Evolutionary conservation across 2,329 filamentous ascomycete species (phyloP), one percentile per base, ranked within the genome.

Genomic region (Hypomyces perniciosus): DNA sequence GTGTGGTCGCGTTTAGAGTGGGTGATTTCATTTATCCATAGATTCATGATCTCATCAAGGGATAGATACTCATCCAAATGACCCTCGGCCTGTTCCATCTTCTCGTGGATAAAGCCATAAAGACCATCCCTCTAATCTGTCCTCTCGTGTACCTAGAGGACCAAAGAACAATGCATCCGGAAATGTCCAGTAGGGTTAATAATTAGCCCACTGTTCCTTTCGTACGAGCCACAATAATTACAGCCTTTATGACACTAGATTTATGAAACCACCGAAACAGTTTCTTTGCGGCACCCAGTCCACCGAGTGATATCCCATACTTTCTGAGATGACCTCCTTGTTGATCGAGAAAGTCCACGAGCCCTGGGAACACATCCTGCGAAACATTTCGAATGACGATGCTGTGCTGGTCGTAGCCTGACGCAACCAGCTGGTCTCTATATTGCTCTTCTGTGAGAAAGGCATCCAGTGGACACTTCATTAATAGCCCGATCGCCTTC

Each of bases 381-480:
- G 78, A 77, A 13, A 83, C 66, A 57, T 83, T 79, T 12, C 63
- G 62, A 1, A 80, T 67, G 28, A 64, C 62, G 39, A 80, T 73
- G 6, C 55, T 51, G 0, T 65, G 61, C 3, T 55, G 48, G 9
- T 68, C 61, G 55, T 81, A 83, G 2, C 79, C 79, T 3, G 70
- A 73, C 13, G 67, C 62, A 1, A 69, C 61, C 6, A 83, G 61
- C 45, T 75, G 69, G 2, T 58, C 56, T 29, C 65, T 60, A 57
- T 83, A 83, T 44, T 72, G 62, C 0, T 59, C 58, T 47, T 69
- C 62, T 0, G 76, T 75, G 20, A 77, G 47, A 33, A 81, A 77
- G 4, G 79, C 77, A 0, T 59, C 56, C 47, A 70, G 68, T 0
- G 79, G 79, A 31, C 74, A 75, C 1, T 72, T 70, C 58, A 77